These are phyloP conservation scores for Hortaea werneckii DNA, from an alignment of 2,329 filamentous ascomycete genomes.

Conservation along the genomic window DNA sequence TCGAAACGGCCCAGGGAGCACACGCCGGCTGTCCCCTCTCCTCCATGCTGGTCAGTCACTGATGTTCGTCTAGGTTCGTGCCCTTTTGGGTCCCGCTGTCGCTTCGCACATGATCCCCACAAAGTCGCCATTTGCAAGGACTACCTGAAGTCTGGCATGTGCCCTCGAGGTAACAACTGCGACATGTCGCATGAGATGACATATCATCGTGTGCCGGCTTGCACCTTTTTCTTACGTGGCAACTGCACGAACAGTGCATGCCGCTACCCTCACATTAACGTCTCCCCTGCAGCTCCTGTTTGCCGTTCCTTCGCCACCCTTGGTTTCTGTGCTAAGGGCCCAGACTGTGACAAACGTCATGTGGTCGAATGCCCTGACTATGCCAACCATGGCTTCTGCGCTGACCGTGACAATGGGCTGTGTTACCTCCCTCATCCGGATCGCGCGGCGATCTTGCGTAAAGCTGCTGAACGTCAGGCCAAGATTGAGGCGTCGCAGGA, in stretches of 20 bases:
- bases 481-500: slow-evolving; percentile 22
- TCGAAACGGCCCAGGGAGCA: neutral
- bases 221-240: slow-evolving; percentile 80
- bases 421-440: slow-evolving; percentile 84
- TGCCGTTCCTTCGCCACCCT: slow-evolving; percentile 76
- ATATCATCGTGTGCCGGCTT: slow-evolving; percentile 75
- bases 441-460: slow-evolving; percentile 68
- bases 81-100: slow-evolving; percentile 68
- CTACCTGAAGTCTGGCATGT: slow-evolving; percentile 69
- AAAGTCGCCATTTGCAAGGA: slow-evolving; percentile 88
- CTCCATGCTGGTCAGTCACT: slow-evolving; percentile 7
- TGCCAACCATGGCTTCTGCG: slow-evolving; percentile 80
- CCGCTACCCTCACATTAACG: slow-evolving; percentile 74
- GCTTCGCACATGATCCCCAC: slow-evolving; percentile 69
- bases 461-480: slow-evolving; percentile 40
- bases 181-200: slow-evolving; percentile 82
- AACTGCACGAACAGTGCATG: slow-evolving; percentile 82
- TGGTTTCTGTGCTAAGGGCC: slow-evolving; percentile 81
- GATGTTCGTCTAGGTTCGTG: slow-evolving; percentile 59
- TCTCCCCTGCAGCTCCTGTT: slow-evolving; percentile 66
- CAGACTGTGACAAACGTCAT: slow-evolving; percentile 69
- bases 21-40: too few species aligned
- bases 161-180: slow-evolving; percentile 67
- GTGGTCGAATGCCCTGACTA: slow-evolving; percentile 84
- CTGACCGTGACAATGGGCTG: slow-evolving; percentile 47